A percentile compares a stretch with the other conserved stretches of the same genome.
Evolutionary conservation across 352 stramenopile species (phyloP).

Genomic region (Thalassiosira oceanica): DNA sequence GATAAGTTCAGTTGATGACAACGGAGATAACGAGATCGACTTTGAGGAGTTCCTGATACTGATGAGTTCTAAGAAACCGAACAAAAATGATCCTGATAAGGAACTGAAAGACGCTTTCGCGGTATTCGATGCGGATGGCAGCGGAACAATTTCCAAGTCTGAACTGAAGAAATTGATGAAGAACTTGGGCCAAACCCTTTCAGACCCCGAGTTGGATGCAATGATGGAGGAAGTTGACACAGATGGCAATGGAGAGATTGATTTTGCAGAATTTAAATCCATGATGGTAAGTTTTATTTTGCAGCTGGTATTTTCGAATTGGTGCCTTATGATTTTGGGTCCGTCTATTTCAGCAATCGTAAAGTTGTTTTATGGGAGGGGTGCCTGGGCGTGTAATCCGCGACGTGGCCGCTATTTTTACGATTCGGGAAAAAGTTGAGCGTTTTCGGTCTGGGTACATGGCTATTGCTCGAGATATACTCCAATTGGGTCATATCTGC

Average conservation of each 20-base stretch:
- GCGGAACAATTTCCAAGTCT: constrained; percentile 65
- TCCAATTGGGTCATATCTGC: too few species aligned
- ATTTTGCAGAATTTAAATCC: constrained; percentile 79
- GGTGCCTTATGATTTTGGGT: too few species aligned
- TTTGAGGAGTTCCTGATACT: constrained; percentile 99
- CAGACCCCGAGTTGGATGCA: constrained; percentile 71
- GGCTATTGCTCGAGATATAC: too few species aligned
- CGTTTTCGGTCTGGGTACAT: too few species aligned
- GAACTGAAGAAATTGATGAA: constrained; percentile 80
- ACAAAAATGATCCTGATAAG: constrained; percentile 65
- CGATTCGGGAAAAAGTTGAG: too few species aligned
- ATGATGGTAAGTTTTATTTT: constrained; percentile 63
- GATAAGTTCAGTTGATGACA: constrained; percentile 99
- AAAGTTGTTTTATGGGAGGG: too few species aligned
- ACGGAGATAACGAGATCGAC: constrained; percentile 99
- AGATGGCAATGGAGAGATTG: constrained; percentile 78
- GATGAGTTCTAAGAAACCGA: constrained; percentile 96
- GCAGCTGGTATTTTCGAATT: too few species aligned
- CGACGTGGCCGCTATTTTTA: too few species aligned
- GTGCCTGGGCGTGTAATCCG: too few species aligned
- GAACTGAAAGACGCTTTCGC: constrained; percentile 77
- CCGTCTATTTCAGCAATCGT: too few species aligned
- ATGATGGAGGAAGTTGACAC: constrained; percentile 81
- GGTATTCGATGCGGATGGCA: constrained; percentile 78
- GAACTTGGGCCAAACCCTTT: constrained; percentile 68